Conservation (phyloP, 192 early-diverging fungal species). For the Linnemannia schmuckeri region DNA sequence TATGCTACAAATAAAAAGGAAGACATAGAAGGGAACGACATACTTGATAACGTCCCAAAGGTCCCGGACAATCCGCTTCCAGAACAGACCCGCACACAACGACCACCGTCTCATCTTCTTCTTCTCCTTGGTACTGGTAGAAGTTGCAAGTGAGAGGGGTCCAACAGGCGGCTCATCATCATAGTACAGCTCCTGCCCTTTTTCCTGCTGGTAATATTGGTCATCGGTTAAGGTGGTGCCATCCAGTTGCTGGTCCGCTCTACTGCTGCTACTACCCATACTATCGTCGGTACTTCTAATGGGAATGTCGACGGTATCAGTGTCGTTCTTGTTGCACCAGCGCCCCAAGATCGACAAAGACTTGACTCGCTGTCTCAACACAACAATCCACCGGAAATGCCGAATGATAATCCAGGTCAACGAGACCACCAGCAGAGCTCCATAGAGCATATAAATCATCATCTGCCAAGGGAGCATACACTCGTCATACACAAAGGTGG, state of each 20-base stretch:
- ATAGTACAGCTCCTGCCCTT: neutral
- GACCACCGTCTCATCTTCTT: slow-evolving; percentile 10
- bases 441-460: slow-evolving; percentile 62
- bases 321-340: slow-evolving; percentile 10
- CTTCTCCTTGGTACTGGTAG: neutral
- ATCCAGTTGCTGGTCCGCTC: slow-evolving; percentile 5
- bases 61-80: slow-evolving; percentile 39
- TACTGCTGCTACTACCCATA: neutral
- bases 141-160: neutral
- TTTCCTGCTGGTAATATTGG: neutral
- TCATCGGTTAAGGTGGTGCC: neutral
- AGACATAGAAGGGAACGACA: slow-evolving; percentile 31
- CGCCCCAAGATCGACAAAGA: slow-evolving; percentile 1
- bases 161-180: neutral
- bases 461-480: slow-evolving; percentile 81
- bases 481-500: slow-evolving; percentile 58
- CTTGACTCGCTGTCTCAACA: neutral
- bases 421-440: slow-evolving; percentile 17
- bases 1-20: slow-evolving; percentile 28
- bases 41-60: slow-evolving; percentile 26
- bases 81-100: slow-evolving; percentile 19
- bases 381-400: slow-evolving; percentile 28
- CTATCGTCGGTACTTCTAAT: neutral
- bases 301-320: neutral
- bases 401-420: slow-evolving; percentile 40